These are phyloP conservation scores for Spiromastix sp. DNA, from an alignment of 2,329 filamentous ascomycete genomes.

Conservation along the genomic window DNA sequence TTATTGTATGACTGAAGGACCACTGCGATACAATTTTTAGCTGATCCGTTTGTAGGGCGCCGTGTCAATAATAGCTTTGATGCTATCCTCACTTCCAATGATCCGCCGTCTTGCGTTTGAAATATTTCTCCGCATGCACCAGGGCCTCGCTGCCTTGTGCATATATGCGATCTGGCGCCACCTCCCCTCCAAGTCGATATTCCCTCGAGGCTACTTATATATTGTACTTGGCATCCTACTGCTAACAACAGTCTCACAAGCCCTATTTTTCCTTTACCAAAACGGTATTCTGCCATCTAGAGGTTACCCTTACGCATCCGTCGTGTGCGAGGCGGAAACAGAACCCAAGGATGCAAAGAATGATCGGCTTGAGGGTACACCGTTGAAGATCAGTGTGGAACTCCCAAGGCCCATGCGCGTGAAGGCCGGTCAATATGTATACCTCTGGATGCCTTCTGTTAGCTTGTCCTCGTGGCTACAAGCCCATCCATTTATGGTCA, in stretches of 20 bases:
- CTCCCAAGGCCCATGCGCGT: constrained; percentile 15
- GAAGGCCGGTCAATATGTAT: constrained; percentile 19
- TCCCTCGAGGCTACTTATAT: constrained; percentile 14
- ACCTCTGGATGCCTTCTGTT: constrained; percentile 19
- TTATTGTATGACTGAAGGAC: constrained; percentile 1
- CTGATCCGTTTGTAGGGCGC: constrained; percentile 8
- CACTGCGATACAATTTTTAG: not conserved
- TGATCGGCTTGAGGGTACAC: constrained; percentile 6
- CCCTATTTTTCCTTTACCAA: constrained; percentile 12
- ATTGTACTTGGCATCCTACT: constrained; percentile 12
- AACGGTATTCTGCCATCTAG: constrained; percentile 15
- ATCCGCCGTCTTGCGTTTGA: constrained; percentile 16
- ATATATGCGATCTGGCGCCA: constrained; percentile 17
- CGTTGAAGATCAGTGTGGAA: constrained; percentile 12
- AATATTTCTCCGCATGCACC: constrained; percentile 17
- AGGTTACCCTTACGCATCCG: constrained; percentile 12
- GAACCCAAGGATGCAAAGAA: constrained; percentile 4
- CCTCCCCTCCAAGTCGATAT: constrained; percentile 8
- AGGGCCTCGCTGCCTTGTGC: constrained; percentile 12
- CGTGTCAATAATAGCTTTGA: constrained; percentile 11
- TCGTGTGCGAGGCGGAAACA: too few relatives aligned
- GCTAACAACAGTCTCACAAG: constrained; percentile 13
- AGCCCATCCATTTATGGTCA: constrained; percentile 18
- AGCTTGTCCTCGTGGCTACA: constrained; percentile 17
- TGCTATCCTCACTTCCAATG: constrained; percentile 13